phyloP scores from a whole-genome alignment of 257 asterid species.

The Echites panduratus region DNA sequence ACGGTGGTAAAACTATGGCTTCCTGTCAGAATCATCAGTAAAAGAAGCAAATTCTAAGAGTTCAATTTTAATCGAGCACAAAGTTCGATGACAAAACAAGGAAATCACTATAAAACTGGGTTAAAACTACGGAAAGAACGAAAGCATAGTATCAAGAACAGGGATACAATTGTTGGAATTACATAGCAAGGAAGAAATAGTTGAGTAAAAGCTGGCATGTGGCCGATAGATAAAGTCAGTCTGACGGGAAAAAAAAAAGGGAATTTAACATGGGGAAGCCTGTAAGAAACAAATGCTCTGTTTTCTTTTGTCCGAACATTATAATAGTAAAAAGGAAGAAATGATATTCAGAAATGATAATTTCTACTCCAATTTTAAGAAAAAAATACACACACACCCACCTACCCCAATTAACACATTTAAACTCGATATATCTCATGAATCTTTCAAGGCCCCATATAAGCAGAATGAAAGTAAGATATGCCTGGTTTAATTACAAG shows the following conservation, averaged over 20 bases:
- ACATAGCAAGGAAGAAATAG: not conserved
- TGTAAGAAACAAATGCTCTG: not conserved
- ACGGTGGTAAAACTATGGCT: conserved; percentile 91
- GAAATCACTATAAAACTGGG: not conserved
- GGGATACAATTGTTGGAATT: not conserved
- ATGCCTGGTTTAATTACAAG: not conserved
- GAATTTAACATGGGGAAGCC: not conserved
- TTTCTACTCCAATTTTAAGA: not conserved
- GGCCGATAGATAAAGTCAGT: no score
- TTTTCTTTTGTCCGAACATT: not conserved
- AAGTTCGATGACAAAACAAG: not conserved
- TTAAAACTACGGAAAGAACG: not conserved
- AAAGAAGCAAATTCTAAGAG: not conserved
- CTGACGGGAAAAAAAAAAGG: no score
- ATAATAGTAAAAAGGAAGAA: not conserved
- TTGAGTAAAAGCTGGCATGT: not conserved
- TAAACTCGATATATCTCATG: not conserved
- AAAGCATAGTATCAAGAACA: not conserved
- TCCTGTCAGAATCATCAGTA: conserved; percentile 44
- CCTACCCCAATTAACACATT: not conserved
- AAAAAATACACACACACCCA: not conserved
- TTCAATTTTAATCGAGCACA: not conserved
- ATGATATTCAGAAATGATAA: not conserved
- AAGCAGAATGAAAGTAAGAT: not conserved
- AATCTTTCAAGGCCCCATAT: not conserved